These are phyloP conservation scores for Cocos nucifera DNA, from an alignment of 176 grass and related monocot genomes.

Conservation along the genomic window DNA sequence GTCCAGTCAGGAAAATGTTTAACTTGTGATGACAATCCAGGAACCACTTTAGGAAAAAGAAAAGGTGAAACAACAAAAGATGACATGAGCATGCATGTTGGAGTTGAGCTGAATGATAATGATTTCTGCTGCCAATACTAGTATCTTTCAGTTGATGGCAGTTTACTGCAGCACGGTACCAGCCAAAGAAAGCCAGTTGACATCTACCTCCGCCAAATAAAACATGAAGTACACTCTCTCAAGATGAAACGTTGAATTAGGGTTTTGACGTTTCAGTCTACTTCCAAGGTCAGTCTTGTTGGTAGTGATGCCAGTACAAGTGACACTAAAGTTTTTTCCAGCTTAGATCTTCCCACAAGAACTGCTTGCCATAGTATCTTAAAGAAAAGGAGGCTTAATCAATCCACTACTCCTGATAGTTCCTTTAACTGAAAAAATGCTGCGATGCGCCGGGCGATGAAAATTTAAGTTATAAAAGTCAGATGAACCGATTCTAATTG, in stretches of 20 bases:
- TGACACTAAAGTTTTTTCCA: not conserved
- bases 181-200: not conserved
- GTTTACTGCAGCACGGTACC: not conserved
- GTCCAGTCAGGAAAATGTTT: not conserved
- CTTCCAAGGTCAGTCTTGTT: not conserved
- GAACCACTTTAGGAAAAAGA: not conserved
- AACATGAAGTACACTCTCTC: not conserved
- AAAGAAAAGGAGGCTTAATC: constrained; percentile 3
- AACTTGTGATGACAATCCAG: not conserved
- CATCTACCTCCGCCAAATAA: not conserved
- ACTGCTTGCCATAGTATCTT: not conserved
- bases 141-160: constrained; percentile 1
- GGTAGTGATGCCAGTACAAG: not conserved
- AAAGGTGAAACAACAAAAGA: not conserved
- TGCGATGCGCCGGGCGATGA: not conserved
- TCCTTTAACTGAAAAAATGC: constrained; percentile 5
- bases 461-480: not conserved
- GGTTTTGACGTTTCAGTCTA: not conserved
- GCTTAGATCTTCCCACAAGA: not conserved
- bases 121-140: not conserved
- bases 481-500: not conserved
- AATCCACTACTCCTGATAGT: not conserved
- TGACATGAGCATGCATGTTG: not conserved
- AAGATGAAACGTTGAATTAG: not conserved
- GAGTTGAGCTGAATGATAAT: constrained; percentile 1